Base-by-base conservation (phyloP, 1,284 basidiomycete genomes). In the Boletus austroedulis region DNA sequence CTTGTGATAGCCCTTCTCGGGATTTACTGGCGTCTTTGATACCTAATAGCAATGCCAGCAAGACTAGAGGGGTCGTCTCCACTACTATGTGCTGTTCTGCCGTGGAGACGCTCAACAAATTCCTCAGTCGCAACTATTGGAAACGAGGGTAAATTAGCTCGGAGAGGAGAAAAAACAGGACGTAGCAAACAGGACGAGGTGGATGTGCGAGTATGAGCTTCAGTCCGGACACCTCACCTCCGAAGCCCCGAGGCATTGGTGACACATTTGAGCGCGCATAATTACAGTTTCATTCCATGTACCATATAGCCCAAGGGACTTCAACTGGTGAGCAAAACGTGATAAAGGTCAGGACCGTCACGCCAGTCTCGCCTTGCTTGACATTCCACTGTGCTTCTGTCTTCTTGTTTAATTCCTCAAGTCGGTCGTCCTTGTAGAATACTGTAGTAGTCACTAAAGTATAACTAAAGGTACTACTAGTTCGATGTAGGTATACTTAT, bases 61-160 rank as follows among this genome's bases (percentile, higher is more conserved):
- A 71, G 0, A 76, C 94, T 34, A 79, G 84, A 31, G 95, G 98
- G 67, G 75, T 99, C 47, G 86, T 92, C 31, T 69, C 75, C 21
- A 94, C 91, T 0, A 81, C 60, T 96, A 93, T 77, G 82, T 89
- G 67, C 75, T 98, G 59, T 90, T 98, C 76, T 95, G 94, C 72
- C 92, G 82, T 86, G 65, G 88, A 92, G 65, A 87, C 87, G 14
- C 88, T 93, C 66, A 81, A 84, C 46, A 86, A 89, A 24, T 92
- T 95, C 77, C 76, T 99, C 58, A 84, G 86, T 49, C 86, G 2
- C 77, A 78, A 28, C 73, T 98, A 17, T 75, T 86, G 38, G 83
- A 86, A 55, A 79, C 80, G 26, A 71, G 77, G 8, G 72, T 77
- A 47, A 64, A 63, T 15, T 92, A 88, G 89, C 79, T 83, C 62